These are phyloP conservation scores for Aegilops tauschii DNA, from an alignment of 176 grass and related monocot genomes.

Conservation along the genomic window DNA sequence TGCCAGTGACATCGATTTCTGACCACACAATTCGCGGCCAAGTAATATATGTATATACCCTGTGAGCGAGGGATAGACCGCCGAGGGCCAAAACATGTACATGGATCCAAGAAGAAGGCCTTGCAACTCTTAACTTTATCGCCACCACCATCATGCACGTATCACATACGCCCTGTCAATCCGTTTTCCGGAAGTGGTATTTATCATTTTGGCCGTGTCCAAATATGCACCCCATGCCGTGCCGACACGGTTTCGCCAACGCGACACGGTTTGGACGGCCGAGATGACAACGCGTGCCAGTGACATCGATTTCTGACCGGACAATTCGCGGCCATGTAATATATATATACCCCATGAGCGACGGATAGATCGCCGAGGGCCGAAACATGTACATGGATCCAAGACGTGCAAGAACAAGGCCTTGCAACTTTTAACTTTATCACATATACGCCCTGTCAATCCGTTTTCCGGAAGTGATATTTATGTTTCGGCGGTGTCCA, in stretches of 20 bases:
- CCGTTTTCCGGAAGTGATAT: constrained; percentile 14
- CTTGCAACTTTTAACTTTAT: background rate
- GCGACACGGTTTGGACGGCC: background rate
- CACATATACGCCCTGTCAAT: constrained; percentile 29
- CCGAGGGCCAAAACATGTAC: background rate
- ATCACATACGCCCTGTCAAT: constrained; percentile 29
- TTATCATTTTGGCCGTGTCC: background rate
- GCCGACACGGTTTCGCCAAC: background rate
- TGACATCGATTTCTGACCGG: background rate
- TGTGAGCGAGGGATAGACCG: background rate
- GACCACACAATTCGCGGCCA: background rate
- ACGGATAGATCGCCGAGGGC: too few species aligned
- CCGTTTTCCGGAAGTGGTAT: constrained; percentile 3
- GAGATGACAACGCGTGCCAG: background rate
- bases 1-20: background rate
- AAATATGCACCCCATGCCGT: background rate
- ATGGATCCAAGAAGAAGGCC: background rate
- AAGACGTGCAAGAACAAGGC: too few species aligned
- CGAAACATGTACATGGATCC: background rate
- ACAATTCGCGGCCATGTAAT: background rate
- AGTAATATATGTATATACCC: background rate
- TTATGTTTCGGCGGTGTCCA: background rate
- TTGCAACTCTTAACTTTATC: background rate
- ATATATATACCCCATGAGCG: background rate
- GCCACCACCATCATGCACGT: background rate